These are phyloP conservation scores for Skeletonema menzelii DNA, from an alignment of 108 stramenopile species.

Conservation along the genomic window DNA sequence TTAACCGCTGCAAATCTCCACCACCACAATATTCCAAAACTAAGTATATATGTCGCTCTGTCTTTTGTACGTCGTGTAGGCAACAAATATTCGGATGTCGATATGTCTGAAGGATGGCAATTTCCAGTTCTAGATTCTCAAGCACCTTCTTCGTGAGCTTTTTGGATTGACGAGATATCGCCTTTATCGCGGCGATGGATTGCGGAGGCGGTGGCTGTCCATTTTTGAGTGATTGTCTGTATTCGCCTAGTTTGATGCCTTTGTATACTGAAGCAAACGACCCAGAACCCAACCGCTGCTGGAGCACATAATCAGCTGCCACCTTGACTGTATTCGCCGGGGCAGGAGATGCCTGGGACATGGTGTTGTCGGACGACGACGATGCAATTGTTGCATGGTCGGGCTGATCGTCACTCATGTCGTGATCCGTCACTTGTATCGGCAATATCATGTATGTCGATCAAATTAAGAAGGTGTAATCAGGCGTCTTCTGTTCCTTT, in stretches of 20 bases:
- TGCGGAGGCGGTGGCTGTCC: constrained; percentile 31
- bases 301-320: constrained; percentile 73
- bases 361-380: constrained; percentile 11
- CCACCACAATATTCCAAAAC: constrained; percentile 96
- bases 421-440: constrained; percentile 4
- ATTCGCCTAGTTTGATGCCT: constrained; percentile 48
- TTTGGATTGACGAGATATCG: constrained; percentile 79
- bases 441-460: neutral
- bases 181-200: constrained; percentile 89
- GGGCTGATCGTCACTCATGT: neutral
- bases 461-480: neutral
- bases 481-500: no score
- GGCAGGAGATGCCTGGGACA: neutral
- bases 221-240: constrained; percentile 11
- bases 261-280: constrained; percentile 88
- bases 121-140: constrained; percentile 96
- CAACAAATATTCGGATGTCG: constrained; percentile 91
- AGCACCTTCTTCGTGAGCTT: constrained; percentile 94
- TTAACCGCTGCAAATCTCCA: constrained; percentile 91
- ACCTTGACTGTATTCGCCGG: constrained; percentile 33
- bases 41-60: constrained; percentile 87
- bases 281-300: constrained; percentile 70
- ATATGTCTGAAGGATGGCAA: constrained; percentile 90
- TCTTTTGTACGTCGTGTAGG: constrained; percentile 85
- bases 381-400: neutral